A percentile compares a stretch with the other conserved stretches of the same genome.
Conservation (phyloP, 2,329 filamentous ascomycete genomes). For the Aspergillus proliferans region DNA sequence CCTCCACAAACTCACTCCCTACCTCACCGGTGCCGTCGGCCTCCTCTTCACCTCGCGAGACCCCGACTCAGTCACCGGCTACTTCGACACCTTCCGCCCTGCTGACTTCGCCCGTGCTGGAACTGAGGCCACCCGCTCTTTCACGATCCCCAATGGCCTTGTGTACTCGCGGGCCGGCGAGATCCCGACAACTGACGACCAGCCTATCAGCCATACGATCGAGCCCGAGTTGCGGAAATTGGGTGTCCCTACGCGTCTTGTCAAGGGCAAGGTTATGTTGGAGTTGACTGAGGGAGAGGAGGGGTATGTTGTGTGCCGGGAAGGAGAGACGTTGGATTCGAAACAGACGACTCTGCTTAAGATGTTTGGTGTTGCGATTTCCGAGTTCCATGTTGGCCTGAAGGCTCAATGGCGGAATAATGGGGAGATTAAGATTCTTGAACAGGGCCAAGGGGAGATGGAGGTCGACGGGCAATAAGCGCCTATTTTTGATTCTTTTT, state of each 20-base stretch:
- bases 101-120: conserved; percentile 91
- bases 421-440: conserved; percentile 36
- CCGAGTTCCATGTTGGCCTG: conserved; percentile 80
- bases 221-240: conserved; percentile 87
- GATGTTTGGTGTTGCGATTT: conserved; percentile 83
- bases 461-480: conserved; percentile 33
- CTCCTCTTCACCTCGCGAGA: conserved; percentile 81
- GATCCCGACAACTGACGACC: conserved; percentile 71
- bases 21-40: conserved; percentile 77
- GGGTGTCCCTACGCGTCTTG: conserved; percentile 80
- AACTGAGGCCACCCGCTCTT: conserved; percentile 63
- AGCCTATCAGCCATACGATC: conserved; percentile 77
- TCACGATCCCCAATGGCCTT: conserved; percentile 75
- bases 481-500: conserved; percentile 12
- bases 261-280: conserved; percentile 80
- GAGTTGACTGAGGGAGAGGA: conserved; percentile 45
- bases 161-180: conserved; percentile 75
- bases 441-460: conserved; percentile 33
- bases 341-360: conserved; percentile 91
- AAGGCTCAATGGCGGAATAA: conserved; percentile 55
- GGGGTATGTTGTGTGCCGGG: conserved; percentile 71
- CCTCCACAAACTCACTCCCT: conserved; percentile 61
- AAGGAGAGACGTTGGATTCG: conserved; percentile 79
- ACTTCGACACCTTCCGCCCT: conserved; percentile 66
- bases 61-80: conserved; percentile 59